Conservation (phyloP, 2,329 filamentous ascomycete species). For the Botrytis pseudocinerea region DNA sequence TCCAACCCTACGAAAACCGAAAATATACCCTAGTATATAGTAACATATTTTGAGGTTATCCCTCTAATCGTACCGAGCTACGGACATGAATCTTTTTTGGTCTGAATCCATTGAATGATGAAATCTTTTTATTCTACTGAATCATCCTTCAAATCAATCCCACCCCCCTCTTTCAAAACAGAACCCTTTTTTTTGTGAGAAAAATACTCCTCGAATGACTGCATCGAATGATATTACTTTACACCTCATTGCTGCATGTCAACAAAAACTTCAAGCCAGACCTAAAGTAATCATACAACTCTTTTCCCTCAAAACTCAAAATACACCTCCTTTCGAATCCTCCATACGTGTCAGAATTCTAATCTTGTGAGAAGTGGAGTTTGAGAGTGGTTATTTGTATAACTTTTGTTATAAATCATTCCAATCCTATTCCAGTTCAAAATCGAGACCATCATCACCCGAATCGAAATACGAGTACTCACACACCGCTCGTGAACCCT, state of each 20-base stretch:
- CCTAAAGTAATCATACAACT: neutral
- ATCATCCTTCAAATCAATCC: neutral
- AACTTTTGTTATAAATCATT: neutral
- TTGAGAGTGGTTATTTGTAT: neutral
- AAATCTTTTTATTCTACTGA: neutral
- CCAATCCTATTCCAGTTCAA: neutral
- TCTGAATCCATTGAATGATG: neutral
- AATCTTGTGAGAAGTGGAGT: conserved; percentile 5
- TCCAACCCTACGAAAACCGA: neutral
- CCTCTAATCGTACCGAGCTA: neutral
- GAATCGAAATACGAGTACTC: conserved; percentile 3
- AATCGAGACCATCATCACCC: neutral
- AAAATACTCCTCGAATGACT: neutral
- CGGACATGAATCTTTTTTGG: neutral
- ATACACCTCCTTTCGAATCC: neutral
- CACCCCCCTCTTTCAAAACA: neutral
- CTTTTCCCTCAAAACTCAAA: neutral
- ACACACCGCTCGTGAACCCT: conserved; percentile 1
- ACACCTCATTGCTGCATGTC: conserved; percentile 2
- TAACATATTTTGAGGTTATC: neutral
- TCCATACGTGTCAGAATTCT: neutral
- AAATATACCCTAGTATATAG: neutral
- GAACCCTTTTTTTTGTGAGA: neutral
- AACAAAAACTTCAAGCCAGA: neutral
- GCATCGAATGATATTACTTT: conserved; percentile 3